These are phyloP conservation scores for Phlegmacium glaucopus DNA, from an alignment of 768 basidiomycete genomes.

Conservation along the genomic window DNA sequence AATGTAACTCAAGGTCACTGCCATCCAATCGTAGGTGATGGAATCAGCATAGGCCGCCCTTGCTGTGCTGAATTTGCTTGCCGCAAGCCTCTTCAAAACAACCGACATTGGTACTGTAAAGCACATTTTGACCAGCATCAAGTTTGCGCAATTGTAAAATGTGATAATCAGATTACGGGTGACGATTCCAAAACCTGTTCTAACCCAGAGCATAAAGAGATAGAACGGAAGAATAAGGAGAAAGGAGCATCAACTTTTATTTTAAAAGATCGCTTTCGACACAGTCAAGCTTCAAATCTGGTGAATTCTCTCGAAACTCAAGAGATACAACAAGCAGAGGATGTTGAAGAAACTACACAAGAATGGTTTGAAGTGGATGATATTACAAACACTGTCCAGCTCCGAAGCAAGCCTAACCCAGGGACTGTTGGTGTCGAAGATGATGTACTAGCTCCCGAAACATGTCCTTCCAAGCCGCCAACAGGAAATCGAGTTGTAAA, in stretches of 20 bases:
- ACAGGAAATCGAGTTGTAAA: conserved; percentile 9
- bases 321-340: neutral
- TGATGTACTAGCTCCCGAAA: neutral
- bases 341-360: neutral
- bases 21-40: conserved; percentile 13
- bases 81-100: conserved; percentile 3
- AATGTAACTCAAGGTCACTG: too few species aligned
- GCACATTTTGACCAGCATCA: conserved; percentile 7
- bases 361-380: neutral
- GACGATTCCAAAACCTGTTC: conserved; percentile 6
- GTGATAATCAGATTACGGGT: neutral
- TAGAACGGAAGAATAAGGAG: conserved; percentile 8
- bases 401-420: neutral
- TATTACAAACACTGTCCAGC: neutral
- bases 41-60: conserved; percentile 10
- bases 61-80: conserved; percentile 12
- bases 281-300: conserved; percentile 1
- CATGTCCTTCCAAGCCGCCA: conserved; percentile 4
- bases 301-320: neutral
- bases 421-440: neutral
- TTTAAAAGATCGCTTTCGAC: conserved; percentile 4
- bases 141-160: conserved; percentile 7
- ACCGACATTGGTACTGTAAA: conserved; percentile 9
- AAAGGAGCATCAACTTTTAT: conserved; percentile 3
- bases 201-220: conserved; percentile 1